Percentiles rank a stretch among this genome's conserved stretches.
Conservation (phyloP, 2,329 filamentous ascomycete species). For the Coniella vitis region DNA sequence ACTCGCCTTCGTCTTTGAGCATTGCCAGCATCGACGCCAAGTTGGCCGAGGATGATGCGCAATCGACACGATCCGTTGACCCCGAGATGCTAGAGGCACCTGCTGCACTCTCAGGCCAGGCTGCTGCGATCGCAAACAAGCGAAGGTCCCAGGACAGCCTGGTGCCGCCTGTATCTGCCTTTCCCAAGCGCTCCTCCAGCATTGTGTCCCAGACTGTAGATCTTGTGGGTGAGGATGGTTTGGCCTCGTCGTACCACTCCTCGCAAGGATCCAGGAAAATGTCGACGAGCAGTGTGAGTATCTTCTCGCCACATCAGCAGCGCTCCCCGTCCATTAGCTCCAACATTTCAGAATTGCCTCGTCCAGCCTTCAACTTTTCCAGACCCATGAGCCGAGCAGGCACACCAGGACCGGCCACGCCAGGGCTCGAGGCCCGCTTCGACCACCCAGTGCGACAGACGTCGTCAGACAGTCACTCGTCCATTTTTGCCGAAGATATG, state of each 20-base stretch:
- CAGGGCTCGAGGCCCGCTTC: slow-evolving; percentile 23
- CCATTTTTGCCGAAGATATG: slow-evolving; percentile 55
- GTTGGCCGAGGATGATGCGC: slow-evolving; percentile 9
- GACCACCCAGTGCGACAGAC: slow-evolving; percentile 56
- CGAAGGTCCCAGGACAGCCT: slow-evolving; percentile 42
- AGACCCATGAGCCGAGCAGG: slow-evolving; percentile 74
- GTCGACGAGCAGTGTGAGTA: slow-evolving; percentile 57
- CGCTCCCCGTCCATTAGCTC: slow-evolving; percentile 82
- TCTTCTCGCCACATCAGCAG: slow-evolving; percentile 53
- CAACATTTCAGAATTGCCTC: slow-evolving; percentile 64
- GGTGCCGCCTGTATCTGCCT: slow-evolving; percentile 20
- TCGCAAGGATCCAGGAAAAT: slow-evolving; percentile 63
- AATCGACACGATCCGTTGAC: slow-evolving; percentile 25
- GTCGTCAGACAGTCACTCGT: slow-evolving; percentile 61
- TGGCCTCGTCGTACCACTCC: slow-evolving; percentile 51
- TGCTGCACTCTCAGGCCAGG: slow-evolving; percentile 22
- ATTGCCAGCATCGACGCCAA: slow-evolving; percentile 20
- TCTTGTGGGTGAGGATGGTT: slow-evolving; percentile 64
- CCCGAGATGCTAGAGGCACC: slow-evolving; percentile 31
- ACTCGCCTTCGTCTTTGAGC: slow-evolving; percentile 50
- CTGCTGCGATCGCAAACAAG: slow-evolving; percentile 38
- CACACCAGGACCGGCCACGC: slow-evolving; percentile 35
- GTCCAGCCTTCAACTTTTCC: slow-evolving; percentile 88
- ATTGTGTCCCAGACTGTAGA: slow-evolving; percentile 57
- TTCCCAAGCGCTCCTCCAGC: slow-evolving; percentile 50